These are phyloP conservation scores for Fremontodendron californicum DNA, from an alignment of 345 rosid species.

Conservation along the genomic window DNA sequence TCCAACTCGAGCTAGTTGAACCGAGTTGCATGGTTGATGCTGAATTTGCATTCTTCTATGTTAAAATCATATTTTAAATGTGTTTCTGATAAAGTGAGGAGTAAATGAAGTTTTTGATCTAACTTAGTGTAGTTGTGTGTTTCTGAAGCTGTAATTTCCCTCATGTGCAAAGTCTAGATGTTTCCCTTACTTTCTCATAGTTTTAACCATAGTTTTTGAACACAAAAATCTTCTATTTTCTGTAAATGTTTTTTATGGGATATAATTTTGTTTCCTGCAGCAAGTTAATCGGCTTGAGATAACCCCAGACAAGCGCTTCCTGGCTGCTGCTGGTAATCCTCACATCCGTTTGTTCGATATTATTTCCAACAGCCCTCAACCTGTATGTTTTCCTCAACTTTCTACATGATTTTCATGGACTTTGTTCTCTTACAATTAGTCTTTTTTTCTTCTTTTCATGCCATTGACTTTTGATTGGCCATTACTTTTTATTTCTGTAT, in stretches of 20 bases:
- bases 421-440: neutral
- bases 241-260: neutral
- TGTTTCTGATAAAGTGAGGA: neutral
- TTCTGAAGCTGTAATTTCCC: neutral
- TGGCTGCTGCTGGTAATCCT: conserved; percentile 96
- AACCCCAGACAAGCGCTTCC: conserved; percentile 73
- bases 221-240: neutral
- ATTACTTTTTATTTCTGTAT: neutral
- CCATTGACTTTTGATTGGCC: conserved; percentile 3
- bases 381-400: neutral
- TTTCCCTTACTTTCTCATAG: no score
- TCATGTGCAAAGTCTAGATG: neutral
- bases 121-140: neutral
- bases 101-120: neutral
- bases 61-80: neutral
- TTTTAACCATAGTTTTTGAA: no score
- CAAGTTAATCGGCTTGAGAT: conserved; percentile 95
- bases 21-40: neutral
- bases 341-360: conserved; percentile 79
- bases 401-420: neutral
- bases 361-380: conserved; percentile 17
- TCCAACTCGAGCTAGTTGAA: neutral
- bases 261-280: conserved; percentile 34
- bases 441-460: neutral
- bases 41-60: neutral